Conservation (phyloP, 2,329 filamentous ascomycete genomes). For the Alternaria sp. region DNA sequence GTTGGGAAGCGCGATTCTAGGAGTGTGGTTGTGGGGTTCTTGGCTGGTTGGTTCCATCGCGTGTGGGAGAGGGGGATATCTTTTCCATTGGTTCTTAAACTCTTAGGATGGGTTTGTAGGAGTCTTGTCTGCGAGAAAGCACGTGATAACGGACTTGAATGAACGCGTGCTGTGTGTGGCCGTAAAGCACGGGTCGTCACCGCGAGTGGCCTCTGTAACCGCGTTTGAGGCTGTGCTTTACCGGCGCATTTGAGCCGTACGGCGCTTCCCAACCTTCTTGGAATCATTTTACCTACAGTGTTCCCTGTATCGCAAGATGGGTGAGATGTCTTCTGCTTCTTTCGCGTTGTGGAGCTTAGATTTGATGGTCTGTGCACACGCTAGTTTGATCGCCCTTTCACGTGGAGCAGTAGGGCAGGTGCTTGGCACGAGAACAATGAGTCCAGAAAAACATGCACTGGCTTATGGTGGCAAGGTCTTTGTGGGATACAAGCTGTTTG, state of each 20-base stretch:
- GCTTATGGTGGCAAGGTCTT: not conserved
- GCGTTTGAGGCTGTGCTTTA: not conserved
- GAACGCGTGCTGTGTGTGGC: slow-evolving; percentile 23
- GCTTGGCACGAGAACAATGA: not conserved
- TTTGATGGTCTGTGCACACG: slow-evolving; percentile 3
- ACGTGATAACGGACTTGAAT: slow-evolving; percentile 22
- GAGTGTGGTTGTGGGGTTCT: not conserved
- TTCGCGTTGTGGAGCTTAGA: slow-evolving; percentile 6
- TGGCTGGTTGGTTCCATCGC: not conserved
- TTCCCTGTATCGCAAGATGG: not conserved
- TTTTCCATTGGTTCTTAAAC: not conserved
- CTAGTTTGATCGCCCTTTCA: slow-evolving; percentile 7
- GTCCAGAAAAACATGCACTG: not conserved
- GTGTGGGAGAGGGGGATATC: not conserved
- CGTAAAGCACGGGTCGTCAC: slow-evolving; percentile 13
- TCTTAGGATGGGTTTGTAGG: not conserved
- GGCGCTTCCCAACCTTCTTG: slow-evolving; percentile 13
- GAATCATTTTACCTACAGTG: slow-evolving; percentile 11
- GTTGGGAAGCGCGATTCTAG: slow-evolving; percentile 41
- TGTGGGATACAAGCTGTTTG: not conserved
- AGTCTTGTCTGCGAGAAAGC: slow-evolving; percentile 5
- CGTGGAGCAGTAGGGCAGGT: slow-evolving; percentile 5
- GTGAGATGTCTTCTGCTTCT: not conserved
- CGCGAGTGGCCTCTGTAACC: slow-evolving; percentile 1
- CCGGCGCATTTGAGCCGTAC: slow-evolving; percentile 3